Base-by-base conservation (phyloP, 2,329 filamentous ascomycete genomes). In the Graphium sp. region DNA sequence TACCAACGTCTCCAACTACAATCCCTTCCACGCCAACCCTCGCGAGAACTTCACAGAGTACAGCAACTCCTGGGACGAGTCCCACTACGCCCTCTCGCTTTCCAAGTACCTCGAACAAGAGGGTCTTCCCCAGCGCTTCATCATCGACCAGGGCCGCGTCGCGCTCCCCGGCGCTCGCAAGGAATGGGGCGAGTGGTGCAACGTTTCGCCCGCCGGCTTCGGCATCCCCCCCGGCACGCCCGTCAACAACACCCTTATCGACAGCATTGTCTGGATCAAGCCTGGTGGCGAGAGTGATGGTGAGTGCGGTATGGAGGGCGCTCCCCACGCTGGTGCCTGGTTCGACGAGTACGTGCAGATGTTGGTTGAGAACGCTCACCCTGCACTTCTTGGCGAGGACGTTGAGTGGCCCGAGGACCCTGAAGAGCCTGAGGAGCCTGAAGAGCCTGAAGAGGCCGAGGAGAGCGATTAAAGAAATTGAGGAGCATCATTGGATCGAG, bases 1-100 rank as follows among this genome's bases (percentile, higher is more conserved):
- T 3, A 60, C 53, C 39, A 57, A 60, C 39, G 52, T 59, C 24
- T 56, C 53, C 30, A 58, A 58, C 49, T 53, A 44, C 40, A 52
- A 45, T 32, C 40, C 39, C 11, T 58, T 52, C 45, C 41, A 49
- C 37, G 48, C 52, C 19, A 40, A 36, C 25, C 39, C 44, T 1
- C 50, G 48, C 21, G 51, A 52, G 33, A 49, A 52, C 42, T 57
- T 49, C 42, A 55, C 53, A 17, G 47, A 55, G 38, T 52, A 40
- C 32, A 50, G 44, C 39, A 41, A 45, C 31, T 51, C 50, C 13
- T 56, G 41, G 34, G 54, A 58, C 34, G 56, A 59, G 42, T 41
- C 38, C 14, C 40, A 53, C 46, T 59, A 56, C 37, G 52, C 45
- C 29, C 36, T 41, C 24, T 49, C 51, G 3, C 47, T 59, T 7